Evolutionary conservation across 2,329 filamentous ascomycete genomes (phyloP).

Genomic region (Alternaria angustiovoidea): DNA sequence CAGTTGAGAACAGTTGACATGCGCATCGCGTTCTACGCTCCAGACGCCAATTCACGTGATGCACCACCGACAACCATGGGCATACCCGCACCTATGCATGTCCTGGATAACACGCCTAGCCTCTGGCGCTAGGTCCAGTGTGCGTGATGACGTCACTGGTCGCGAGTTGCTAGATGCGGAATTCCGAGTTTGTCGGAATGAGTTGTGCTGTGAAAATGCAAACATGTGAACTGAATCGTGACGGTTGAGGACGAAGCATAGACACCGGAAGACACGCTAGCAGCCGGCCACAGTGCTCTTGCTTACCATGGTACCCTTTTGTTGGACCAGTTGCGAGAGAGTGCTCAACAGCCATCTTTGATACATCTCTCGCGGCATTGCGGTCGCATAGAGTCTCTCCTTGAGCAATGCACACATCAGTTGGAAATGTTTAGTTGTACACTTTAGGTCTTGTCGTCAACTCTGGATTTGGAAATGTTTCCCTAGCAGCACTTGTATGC

Average conservation of each 20-base stretch:
- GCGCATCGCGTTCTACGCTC: constrained; percentile 1
- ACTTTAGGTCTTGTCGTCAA: too few species aligned
- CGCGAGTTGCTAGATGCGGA: neutral
- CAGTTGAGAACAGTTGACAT: neutral
- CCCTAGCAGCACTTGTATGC: neutral
- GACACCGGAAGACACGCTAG: too few species aligned
- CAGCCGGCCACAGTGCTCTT: too few species aligned
- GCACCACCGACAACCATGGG: neutral
- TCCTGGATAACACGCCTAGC: neutral
- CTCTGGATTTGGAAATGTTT: too few species aligned
- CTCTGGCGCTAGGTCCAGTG: neutral
- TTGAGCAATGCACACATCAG: neutral
- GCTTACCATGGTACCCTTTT: too few species aligned
- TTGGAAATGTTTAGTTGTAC: neutral
- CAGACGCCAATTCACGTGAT: constrained; percentile 17
- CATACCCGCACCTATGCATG: neutral
- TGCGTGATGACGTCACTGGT: neutral
- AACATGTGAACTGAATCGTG: neutral
- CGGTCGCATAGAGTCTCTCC: neutral
- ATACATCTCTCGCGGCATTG: too few species aligned
- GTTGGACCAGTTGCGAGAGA: too few species aligned
- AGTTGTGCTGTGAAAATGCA: neutral
- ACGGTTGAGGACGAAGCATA: too few species aligned
- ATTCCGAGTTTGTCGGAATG: neutral
- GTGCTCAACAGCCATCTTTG: too few species aligned